Evolutionary conservation across 305 asterid species (phyloP).

Genomic region (Fraxinus platypoda): DNA sequence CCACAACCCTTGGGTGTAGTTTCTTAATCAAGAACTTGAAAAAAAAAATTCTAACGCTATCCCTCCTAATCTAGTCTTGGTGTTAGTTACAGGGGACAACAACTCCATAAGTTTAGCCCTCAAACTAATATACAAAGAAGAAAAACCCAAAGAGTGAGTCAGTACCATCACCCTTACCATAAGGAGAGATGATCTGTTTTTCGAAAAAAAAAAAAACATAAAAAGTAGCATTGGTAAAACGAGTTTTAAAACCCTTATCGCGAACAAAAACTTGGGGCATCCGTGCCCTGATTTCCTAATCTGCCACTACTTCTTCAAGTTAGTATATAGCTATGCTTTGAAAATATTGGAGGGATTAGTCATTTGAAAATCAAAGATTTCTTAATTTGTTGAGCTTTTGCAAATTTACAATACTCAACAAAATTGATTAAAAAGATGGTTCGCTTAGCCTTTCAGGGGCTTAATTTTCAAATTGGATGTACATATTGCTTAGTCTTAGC

Average conservation of each 20-base stretch:
- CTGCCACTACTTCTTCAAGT: slow-evolving; percentile 23
- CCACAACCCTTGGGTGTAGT: slow-evolving; percentile 58
- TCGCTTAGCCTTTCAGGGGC: slow-evolving; percentile 41
- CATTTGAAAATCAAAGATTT: slow-evolving; percentile 28
- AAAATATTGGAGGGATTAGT: slow-evolving; percentile 30
- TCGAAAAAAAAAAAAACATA: slow-evolving; percentile 10
- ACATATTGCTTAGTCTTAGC: slow-evolving; percentile 42
- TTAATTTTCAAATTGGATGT: slow-evolving; percentile 29
- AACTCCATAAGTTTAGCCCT: slow-evolving; percentile 53
- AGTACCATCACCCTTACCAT: slow-evolving; percentile 45
- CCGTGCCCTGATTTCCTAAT: slow-evolving; percentile 46
- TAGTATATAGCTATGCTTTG: slow-evolving; percentile 5
- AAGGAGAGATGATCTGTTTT: slow-evolving; percentile 40
- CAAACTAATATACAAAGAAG: slow-evolving; percentile 21
- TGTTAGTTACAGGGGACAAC: slow-evolving; percentile 39
- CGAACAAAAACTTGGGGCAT: slow-evolving; percentile 47
- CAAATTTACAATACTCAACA: slow-evolving; percentile 30
- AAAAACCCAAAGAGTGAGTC: background rate
- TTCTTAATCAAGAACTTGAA: slow-evolving; percentile 27
- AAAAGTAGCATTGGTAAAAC: slow-evolving; percentile 38
- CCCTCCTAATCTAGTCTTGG: slow-evolving; percentile 9
- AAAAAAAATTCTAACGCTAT: slow-evolving; percentile 6
- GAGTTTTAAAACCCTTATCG: slow-evolving; percentile 49
- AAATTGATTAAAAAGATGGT: slow-evolving; percentile 31
- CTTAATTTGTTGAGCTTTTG: slow-evolving; percentile 9